phyloP scores from a whole-genome alignment of 1,284 basidiomycete genomes.

The Hemileia vastatrix region DNA sequence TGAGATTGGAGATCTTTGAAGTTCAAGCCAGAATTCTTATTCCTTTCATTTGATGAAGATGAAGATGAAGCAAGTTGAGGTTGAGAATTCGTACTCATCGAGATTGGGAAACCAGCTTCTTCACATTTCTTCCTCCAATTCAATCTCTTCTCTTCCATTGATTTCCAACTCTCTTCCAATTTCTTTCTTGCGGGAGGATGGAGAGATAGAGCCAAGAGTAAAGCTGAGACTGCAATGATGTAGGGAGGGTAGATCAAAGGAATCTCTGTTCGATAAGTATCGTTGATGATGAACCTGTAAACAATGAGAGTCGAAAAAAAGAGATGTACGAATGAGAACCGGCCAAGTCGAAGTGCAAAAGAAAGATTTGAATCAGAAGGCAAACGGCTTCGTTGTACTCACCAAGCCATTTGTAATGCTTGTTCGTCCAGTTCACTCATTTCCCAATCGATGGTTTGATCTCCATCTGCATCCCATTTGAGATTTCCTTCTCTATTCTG shows the following conservation, averaged over 20 bases:
- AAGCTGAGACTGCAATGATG: slow-evolving; percentile 35
- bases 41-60: neutral
- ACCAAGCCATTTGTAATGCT: slow-evolving; percentile 68
- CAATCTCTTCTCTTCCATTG: slow-evolving; percentile 9
- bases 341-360: too few relatives aligned
- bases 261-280: slow-evolving; percentile 35
- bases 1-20: slow-evolving; percentile 4
- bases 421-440: slow-evolving; percentile 59
- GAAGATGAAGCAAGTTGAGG: neutral
- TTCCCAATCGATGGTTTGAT: neutral
- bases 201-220: slow-evolving; percentile 34
- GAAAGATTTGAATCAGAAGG: too few relatives aligned
- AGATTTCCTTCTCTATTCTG: neutral
- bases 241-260: slow-evolving; percentile 39
- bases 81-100: neutral
- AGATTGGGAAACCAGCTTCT: too few relatives aligned
- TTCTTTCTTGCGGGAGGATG: slow-evolving; percentile 26
- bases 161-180: slow-evolving; percentile 19
- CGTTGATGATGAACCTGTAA: slow-evolving; percentile 36
- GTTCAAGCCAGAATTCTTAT: neutral
- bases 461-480: neutral
- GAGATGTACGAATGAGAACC: neutral
- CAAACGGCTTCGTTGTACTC: slow-evolving; percentile 27
- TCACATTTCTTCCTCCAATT: slow-evolving; percentile 1
- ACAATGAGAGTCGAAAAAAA: neutral